Conservation (phyloP, 2,329 filamentous ascomycete species). For the Albophoma yamanashiensis region DNA sequence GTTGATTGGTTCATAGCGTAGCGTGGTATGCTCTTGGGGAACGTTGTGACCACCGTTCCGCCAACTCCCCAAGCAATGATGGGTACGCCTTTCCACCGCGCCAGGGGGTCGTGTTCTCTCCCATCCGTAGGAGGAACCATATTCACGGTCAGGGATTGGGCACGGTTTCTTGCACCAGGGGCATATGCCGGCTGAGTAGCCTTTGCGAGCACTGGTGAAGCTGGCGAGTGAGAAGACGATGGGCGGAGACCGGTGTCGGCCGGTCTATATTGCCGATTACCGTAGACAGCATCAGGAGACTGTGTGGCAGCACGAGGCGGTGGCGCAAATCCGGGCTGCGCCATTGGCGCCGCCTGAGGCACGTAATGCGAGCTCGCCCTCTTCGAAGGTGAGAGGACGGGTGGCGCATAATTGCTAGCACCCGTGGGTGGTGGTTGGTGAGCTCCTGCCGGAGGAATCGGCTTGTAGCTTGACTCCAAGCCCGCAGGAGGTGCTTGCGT, state of each 20-base stretch:
- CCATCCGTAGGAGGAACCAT: conserved; percentile 54
- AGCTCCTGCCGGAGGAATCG: conserved; percentile 18
- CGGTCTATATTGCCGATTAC: conserved; percentile 20
- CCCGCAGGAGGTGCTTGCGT: conserved; percentile 13
- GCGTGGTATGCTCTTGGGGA: conserved; percentile 79
- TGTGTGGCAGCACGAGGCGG: conserved; percentile 52
- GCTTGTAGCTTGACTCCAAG: conserved; percentile 26
- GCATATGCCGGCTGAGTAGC: conserved; percentile 15
- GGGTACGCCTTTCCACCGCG: conserved; percentile 85
- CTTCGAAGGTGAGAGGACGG: conserved; percentile 46
- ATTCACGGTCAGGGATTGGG: conserved; percentile 43
- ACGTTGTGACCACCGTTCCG: conserved; percentile 70
- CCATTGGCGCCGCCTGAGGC: conserved; percentile 25
- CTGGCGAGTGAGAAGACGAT: conserved; percentile 39
- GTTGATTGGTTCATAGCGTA: conserved; percentile 64
- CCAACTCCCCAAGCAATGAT: conserved; percentile 83
- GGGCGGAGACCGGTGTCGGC: conserved; percentile 40
- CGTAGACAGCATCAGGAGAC: conserved; percentile 42
- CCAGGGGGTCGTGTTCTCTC: conserved; percentile 62
- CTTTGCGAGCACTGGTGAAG: conserved; percentile 21
- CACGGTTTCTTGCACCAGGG: conserved; percentile 31
- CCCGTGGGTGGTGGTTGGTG: conserved; percentile 40
- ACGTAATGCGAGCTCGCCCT: conserved; percentile 39
- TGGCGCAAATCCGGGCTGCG: conserved; percentile 35
- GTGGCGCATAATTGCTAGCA: conserved; percentile 25